phyloP scores from a whole-genome alignment of 345 rosid species.

The Populus euphratica region DNA sequence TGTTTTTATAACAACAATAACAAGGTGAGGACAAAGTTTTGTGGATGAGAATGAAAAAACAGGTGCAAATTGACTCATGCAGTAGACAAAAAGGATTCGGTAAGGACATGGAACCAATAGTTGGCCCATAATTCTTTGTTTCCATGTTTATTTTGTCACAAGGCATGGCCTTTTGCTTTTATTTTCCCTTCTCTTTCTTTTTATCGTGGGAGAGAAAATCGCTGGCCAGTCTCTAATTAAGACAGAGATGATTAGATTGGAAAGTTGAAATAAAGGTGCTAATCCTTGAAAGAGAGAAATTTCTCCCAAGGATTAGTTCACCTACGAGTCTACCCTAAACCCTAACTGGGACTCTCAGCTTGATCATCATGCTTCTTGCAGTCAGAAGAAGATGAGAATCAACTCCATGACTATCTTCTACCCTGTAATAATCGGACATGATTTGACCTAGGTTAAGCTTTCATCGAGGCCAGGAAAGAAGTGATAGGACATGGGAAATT shows the following conservation, averaged over 20 bases:
- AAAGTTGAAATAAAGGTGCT: too few species aligned
- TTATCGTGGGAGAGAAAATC: neutral
- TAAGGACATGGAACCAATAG: constrained; percentile 10
- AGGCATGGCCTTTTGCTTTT: neutral
- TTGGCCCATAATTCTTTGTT: constrained; percentile 20
- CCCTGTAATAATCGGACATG: too few species aligned
- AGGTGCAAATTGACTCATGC: constrained; percentile 1
- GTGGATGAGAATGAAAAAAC: neutral
- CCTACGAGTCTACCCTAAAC: too few species aligned
- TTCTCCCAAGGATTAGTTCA: too few species aligned
- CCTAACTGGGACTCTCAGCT: too few species aligned
- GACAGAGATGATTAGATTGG: too few species aligned
- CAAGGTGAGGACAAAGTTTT: neutral
- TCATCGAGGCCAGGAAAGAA: neutral
- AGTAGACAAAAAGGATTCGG: constrained; percentile 14
- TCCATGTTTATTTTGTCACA: neutral
- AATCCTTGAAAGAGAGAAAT: too few species aligned
- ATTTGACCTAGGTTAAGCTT: neutral
- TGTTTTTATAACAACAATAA: too few species aligned
- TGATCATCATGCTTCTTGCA: too few species aligned
- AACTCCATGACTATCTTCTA: neutral
- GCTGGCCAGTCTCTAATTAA: neutral
- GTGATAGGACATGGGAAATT: neutral
- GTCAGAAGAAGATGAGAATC: neutral
- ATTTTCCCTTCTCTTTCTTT: neutral